phyloP scores from a whole-genome alignment of 2,329 filamentous ascomycete species.

The Cytospora chrysosperma region DNA sequence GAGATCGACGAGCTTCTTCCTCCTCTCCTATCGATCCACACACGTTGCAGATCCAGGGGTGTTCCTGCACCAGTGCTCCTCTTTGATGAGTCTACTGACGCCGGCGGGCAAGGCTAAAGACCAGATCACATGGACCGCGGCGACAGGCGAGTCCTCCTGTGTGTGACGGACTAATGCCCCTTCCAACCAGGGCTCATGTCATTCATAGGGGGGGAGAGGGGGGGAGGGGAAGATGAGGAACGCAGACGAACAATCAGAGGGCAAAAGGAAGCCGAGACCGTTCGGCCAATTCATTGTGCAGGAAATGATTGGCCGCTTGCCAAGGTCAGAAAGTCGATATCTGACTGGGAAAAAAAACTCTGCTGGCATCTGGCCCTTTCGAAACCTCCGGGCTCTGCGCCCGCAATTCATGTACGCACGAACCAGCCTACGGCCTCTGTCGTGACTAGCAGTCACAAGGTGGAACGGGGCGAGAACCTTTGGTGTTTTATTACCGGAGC shows the following conservation, averaged over 20 bases:
- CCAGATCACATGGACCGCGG: neutral
- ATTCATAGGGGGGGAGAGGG: neutral
- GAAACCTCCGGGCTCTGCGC: neutral
- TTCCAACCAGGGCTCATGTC: neutral
- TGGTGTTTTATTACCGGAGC: neutral
- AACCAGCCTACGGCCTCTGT: conserved; percentile 8
- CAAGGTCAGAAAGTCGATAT: conserved; percentile 18
- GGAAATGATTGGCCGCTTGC: conserved; percentile 10
- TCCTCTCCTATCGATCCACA: neutral
- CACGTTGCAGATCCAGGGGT: neutral
- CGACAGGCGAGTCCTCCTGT: neutral
- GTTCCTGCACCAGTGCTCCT: neutral
- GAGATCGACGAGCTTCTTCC: conserved; percentile 12
- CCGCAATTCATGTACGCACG: conserved; percentile 7
- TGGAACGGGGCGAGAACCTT: neutral
- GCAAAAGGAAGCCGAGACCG: conserved; percentile 2
- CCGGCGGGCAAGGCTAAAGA: neutral
- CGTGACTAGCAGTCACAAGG: neutral
- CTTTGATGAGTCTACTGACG: no score
- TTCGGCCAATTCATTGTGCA: conserved; percentile 17
- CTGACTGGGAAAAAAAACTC: conserved; percentile 10
- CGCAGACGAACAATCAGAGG: neutral
- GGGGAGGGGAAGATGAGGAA: neutral
- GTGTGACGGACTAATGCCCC: neutral
- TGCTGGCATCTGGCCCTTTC: neutral